Evolutionary conservation across 495 filamentous ascomycete species (phyloP), one percentile per base, ranked within the genome.

Genomic region (Lindgomyces ingoldianus): DNA sequence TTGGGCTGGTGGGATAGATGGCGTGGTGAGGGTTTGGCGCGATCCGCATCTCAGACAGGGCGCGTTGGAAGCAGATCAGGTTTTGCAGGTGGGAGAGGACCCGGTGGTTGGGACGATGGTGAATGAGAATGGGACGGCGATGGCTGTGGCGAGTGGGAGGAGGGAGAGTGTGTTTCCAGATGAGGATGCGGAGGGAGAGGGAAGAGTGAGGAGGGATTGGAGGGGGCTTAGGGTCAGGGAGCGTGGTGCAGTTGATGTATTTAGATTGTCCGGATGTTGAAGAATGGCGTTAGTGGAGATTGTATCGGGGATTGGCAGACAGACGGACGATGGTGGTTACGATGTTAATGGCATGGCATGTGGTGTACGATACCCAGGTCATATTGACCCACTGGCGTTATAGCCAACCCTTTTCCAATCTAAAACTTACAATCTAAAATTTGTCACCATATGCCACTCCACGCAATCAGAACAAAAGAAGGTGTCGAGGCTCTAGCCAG

Each of bases 1-100:
- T 19, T 95, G 91, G 92, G 90, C 88, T 33, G 93, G 92, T 16
- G 90, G 89, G 1, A 84, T 76, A n/a, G 87, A 91, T 78, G 95
- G 94, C 0, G 73, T 76, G 14, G 88, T 96, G 59, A 84, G 85
- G 57, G 81, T 89, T 21, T 98, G 91, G 91, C 83, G 83, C 59
- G 81, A 87, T 30, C 65, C 73, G 9, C 45, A 64, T 12, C 24
- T 58, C 29, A 60, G 80, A 84, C 4, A 84, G 80, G 48, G 81
- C 64, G 72, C 70, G 63, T 59, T 73, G 12, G 59, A 59, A 25
- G 49, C 72, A 12, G 68, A 74, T 27, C 68, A 52, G 1, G 67
- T 42, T 19, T 71, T 75, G 67, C 30, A 72, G 27, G 72, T 63
- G 11, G 45, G 58, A 0, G 53, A 58, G 16, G 50, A 10, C 1